Evolutionary conservation across 768 basidiomycete species (phyloP).

Genomic region (Gyrodon lividus): DNA sequence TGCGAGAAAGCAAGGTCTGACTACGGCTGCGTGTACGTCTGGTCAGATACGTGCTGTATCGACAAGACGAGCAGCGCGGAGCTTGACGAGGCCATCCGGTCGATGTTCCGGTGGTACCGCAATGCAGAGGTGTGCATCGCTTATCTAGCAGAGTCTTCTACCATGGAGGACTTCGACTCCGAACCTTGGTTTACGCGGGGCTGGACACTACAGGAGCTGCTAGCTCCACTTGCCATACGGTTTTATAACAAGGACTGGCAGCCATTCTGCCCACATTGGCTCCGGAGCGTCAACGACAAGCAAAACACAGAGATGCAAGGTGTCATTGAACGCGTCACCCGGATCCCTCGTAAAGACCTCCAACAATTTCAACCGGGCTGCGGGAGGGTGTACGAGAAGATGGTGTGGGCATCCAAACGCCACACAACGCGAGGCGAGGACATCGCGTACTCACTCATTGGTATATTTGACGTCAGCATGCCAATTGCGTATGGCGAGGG

Average conservation of each 20-base stretch:
- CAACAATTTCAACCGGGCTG: background rate
- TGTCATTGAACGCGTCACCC: conserved; percentile 7
- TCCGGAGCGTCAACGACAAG: conserved; percentile 7
- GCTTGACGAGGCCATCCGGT: conserved; percentile 12
- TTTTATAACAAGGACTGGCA: conserved; percentile 5
- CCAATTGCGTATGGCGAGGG: conserved; percentile 20
- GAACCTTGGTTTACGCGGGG: conserved; percentile 10
- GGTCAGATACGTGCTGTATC: conserved; percentile 18
- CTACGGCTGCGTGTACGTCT: conserved; percentile 7
- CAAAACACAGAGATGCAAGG: conserved; percentile 1
- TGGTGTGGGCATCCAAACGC: conserved; percentile 18
- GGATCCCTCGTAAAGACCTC: conserved; percentile 3
- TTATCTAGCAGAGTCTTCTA: conserved; percentile 4
- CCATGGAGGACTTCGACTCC: background rate
- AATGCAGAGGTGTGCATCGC: conserved; percentile 9
- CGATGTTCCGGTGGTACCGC: conserved; percentile 12
- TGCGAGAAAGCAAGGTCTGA: conserved; percentile 8
- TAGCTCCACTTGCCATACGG: conserved; percentile 1
- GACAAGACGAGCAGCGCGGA: conserved; percentile 19
- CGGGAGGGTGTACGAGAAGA: conserved; percentile 5
- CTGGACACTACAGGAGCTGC: conserved; percentile 6
- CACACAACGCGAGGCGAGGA: conserved; percentile 18
- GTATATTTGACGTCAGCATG: conserved; percentile 15
- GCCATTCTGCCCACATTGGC: conserved; percentile 1
- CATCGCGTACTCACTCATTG: conserved; percentile 17